These are phyloP conservation scores for Paramecium sonneborni DNA, from an alignment of 73 alveolate genomes.

Conservation along the genomic window DNA sequence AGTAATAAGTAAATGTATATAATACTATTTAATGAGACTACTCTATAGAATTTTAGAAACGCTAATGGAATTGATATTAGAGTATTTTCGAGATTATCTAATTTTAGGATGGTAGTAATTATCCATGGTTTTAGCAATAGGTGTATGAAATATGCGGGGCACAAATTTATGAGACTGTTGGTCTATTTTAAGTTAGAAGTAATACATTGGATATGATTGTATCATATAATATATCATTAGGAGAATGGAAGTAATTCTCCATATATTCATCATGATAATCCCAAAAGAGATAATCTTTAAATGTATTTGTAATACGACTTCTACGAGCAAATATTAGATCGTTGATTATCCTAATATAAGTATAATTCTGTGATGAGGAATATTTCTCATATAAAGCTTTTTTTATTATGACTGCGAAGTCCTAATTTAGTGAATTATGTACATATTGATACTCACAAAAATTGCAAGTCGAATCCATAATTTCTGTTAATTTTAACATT, in stretches of 20 bases:
- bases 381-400: slow-evolving; percentile 17
- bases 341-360: slow-evolving; percentile 25
- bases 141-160: slow-evolving; percentile 43
- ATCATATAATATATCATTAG: neutral
- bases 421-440: neutral
- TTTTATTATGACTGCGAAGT: slow-evolving; percentile 2
- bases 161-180: slow-evolving; percentile 1
- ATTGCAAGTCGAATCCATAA: slow-evolving; percentile 19
- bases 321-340: slow-evolving; percentile 24
- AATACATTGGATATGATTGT: neutral
- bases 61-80: neutral
- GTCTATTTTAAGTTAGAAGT: neutral
- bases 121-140: neutral
- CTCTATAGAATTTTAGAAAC: slow-evolving; percentile 13
- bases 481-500: slow-evolving; percentile 21
- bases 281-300: slow-evolving; percentile 23
- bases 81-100: neutral
- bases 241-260: neutral
- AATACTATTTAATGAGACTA: neutral
- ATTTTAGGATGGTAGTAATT: slow-evolving; percentile 2
- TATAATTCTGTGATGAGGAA: slow-evolving; percentile 35
- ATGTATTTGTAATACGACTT: neutral
- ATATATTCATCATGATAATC: slow-evolving; percentile 44
- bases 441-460: slow-evolving; percentile 8
- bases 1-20: neutral